Evolutionary conservation across 192 early-diverging fungal genomes (phyloP), one percentile per base, ranked within the genome.

Genomic region (Chytriomyces sp.): DNA sequence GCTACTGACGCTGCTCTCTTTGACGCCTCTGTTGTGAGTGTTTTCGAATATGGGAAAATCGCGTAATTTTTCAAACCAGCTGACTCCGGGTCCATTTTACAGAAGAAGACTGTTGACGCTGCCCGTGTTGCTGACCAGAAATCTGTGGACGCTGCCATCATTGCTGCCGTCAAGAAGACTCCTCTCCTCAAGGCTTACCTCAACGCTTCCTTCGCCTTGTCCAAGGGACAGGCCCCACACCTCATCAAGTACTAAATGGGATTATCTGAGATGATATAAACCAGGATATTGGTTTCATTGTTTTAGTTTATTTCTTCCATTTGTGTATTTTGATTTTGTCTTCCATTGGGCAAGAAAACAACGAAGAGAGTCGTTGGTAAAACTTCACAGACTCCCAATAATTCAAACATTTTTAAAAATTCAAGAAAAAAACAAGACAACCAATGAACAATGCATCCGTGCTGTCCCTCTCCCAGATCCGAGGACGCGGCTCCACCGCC

Each of bases 191-290:
- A 88, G 78, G 86, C 92, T 61, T 99, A 99, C 94, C 88, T 99
- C 65, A 82, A 82, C 78, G 84, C 94, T 74, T 87, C 89, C 75
- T 99, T 99, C 87, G 87, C 94, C 57, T 91, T 99, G 69, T 84
- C 91, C 89, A 97, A 96, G 91, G 96, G 96, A 80, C 95, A 98
- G 90, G 92, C 92, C 81, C 96, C 96, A 79, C 98, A 99, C 90
- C 81, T 86, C 76, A 85, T 99, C 86, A 92, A 95, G 91, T 98
- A 97, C 90, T 98, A 97, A 95, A 35, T 35, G 35, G 35, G 35
- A 35, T 35, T 35, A 35, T 35, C 35, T 35, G 35, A 35, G 35
- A 35, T 35, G 35, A 35, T 35, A 35, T 4, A 35, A 35, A 35
- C 35, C 35, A 35, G 35, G 35, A 35, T 35, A 35, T 35, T 35